phyloP scores from a whole-genome alignment of 164 flowering plant species.

The Piper betle region DNA sequence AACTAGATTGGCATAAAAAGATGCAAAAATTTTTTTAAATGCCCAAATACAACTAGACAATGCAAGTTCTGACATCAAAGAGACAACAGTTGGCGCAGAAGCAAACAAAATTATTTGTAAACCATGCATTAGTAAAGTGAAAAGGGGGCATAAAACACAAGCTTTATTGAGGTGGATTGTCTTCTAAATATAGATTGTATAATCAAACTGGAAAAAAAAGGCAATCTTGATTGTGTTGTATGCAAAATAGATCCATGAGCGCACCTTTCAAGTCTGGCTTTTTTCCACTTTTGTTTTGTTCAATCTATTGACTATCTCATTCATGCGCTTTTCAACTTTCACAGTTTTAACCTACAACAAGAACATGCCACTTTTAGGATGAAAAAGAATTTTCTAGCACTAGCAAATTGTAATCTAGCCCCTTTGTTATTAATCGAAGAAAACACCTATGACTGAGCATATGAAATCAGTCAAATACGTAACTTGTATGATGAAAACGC shows the following conservation, averaged over 20 bases:
- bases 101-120: too few relatives aligned
- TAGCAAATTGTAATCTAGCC: too few relatives aligned
- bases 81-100: too few relatives aligned
- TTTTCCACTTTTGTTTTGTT: conserved; percentile 85
- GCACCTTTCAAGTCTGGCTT: conserved; percentile 82
- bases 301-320: conserved; percentile 88
- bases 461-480: too few relatives aligned
- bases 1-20: not conserved
- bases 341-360: conserved; percentile 72
- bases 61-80: too few relatives aligned
- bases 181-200: not conserved
- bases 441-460: too few relatives aligned
- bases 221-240: not conserved
- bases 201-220: too few relatives aligned
- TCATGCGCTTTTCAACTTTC: conserved; percentile 87
- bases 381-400: not conserved
- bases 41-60: too few relatives aligned
- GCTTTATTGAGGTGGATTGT: not conserved
- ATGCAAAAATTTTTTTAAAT: too few relatives aligned
- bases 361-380: not conserved
- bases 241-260: not conserved
- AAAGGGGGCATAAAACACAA: not conserved
- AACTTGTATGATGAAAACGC: not conserved
- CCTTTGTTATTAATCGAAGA: too few relatives aligned
- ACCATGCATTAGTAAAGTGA: not conserved